Evolutionary conservation across 108 stramenopile species (phyloP).

Genomic region (Cylindrotheca closterium): DNA sequence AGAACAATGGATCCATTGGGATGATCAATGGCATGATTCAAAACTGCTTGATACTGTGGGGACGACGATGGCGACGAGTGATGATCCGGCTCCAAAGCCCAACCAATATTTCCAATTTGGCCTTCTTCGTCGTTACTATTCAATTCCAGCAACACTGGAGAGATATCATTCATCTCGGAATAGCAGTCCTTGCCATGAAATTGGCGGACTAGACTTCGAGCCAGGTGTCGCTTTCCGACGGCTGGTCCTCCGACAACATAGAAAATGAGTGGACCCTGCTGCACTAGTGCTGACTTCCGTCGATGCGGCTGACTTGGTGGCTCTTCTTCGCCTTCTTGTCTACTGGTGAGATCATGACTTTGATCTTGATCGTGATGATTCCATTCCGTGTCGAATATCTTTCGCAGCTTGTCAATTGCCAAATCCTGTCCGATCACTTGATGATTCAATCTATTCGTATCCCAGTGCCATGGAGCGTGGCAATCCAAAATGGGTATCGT

Average conservation of each 20-base stretch:
- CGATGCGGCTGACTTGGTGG: neutral
- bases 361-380: too few relatives aligned
- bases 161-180: neutral
- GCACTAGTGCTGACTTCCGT: neutral
- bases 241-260: constrained; percentile 21
- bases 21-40: neutral
- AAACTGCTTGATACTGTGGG: neutral
- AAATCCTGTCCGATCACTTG: constrained; percentile 21
- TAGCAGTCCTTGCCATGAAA: neutral
- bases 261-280: constrained; percentile 10
- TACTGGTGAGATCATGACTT: constrained; percentile 4
- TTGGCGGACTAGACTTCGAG: constrained; percentile 6
- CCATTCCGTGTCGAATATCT: constrained; percentile 4
- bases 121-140: neutral
- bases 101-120: neutral
- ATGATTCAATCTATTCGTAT: neutral
- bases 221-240: constrained; percentile 27
- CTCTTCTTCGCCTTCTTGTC: neutral
- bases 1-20: constrained; percentile 7
- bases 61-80: neutral
- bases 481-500: too few relatives aligned
- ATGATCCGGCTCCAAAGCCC: neutral
- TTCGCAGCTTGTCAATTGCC: neutral
- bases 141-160: neutral
- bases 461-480: neutral